These are phyloP conservation scores for Populus hybrid DNA, from an alignment of 441 rosid species.

Conservation along the genomic window DNA sequence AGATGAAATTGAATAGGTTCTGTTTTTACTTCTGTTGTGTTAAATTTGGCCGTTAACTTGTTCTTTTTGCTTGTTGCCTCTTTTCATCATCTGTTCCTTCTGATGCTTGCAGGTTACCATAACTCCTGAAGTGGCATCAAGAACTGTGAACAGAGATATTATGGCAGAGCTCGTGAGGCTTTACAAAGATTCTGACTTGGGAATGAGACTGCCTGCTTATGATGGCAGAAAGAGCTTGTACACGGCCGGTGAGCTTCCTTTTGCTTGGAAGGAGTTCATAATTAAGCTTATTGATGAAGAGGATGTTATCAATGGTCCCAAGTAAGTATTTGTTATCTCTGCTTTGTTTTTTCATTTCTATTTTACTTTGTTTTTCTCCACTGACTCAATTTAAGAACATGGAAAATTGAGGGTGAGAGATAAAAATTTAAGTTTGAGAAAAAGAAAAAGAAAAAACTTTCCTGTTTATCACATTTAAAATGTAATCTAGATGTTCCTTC, in stretches of 20 bases:
- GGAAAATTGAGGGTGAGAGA: background rate
- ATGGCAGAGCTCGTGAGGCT: slow-evolving; percentile 40
- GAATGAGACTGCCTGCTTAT: slow-evolving; percentile 48
- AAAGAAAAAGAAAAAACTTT: too few relatives aligned
- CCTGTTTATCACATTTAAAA: background rate
- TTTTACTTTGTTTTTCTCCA: background rate
- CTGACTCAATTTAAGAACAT: background rate
- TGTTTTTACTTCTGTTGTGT: slow-evolving; percentile 23
- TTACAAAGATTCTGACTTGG: slow-evolving; percentile 37
- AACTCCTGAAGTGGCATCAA: slow-evolving; percentile 38
- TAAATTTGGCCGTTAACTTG: slow-evolving; percentile 32
- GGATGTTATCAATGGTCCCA: slow-evolving; percentile 26
- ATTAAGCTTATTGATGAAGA: slow-evolving; percentile 32
- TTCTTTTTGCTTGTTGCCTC: slow-evolving; percentile 51
- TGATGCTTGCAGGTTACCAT: slow-evolving; percentile 42
- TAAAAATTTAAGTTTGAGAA: too few relatives aligned
- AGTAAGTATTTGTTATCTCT: slow-evolving; percentile 17
- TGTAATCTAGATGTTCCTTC: background rate
- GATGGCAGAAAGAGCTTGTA: slow-evolving; percentile 46
- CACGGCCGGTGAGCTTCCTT: slow-evolving; percentile 49
- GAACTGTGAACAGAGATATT: slow-evolving; percentile 34
- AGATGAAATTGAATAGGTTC: slow-evolving; percentile 33
- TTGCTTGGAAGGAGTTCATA: slow-evolving; percentile 38
- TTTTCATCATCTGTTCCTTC: slow-evolving; percentile 27
- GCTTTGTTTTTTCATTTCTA: background rate